Percentiles rank a stretch among this genome's conserved stretches.
phyloP scores from a whole-genome alignment of 176 grass and related monocot species.

The Paspalum notatum region DNA sequence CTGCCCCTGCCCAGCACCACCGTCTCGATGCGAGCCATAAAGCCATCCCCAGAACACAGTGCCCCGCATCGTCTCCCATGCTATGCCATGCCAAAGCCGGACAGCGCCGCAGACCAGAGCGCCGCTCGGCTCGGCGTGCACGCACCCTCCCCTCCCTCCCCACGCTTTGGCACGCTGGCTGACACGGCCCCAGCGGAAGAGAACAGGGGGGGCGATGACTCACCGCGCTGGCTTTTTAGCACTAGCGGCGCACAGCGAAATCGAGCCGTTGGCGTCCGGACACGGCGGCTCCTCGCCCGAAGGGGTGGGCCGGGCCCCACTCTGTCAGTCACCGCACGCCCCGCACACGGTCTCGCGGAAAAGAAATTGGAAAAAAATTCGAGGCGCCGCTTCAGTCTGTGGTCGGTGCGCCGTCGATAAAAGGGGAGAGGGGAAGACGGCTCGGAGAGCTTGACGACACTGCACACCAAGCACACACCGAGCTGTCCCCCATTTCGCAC shows the following conservation, averaged over 20 bases:
- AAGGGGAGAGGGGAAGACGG: slow-evolving; percentile 3
- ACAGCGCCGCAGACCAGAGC: slow-evolving; percentile 47
- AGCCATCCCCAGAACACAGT: background rate
- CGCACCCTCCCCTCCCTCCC: accelerated
- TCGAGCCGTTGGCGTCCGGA: slow-evolving; percentile 57
- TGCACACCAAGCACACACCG: slow-evolving; percentile 9
- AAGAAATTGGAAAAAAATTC: background rate
- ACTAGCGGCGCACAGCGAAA: background rate
- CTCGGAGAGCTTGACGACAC: slow-evolving; percentile 8
- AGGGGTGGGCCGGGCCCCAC: background rate
- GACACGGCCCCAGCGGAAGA: slow-evolving; percentile 11
- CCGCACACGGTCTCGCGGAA: background rate
- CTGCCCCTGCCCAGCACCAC: background rate
- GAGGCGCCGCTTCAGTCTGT: background rate
- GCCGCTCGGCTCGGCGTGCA: background rate
- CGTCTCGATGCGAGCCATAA: slow-evolving; percentile 15
- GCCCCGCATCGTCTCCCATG: slow-evolving; percentile 34
- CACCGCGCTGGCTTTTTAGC: slow-evolving; percentile 1
- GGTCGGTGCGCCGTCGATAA: slow-evolving; percentile 38
- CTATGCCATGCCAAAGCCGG: slow-evolving; percentile 51
- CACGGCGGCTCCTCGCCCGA: slow-evolving; percentile 31
- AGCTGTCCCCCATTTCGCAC: background rate
- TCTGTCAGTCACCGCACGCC: slow-evolving; percentile 20
- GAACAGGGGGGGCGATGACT: background rate
- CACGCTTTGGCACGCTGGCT: slow-evolving; percentile 10